Evolutionary conservation across 768 basidiomycete genomes (phyloP), one percentile per base, ranked within the genome.

Genomic region (Podaxis sp.): DNA sequence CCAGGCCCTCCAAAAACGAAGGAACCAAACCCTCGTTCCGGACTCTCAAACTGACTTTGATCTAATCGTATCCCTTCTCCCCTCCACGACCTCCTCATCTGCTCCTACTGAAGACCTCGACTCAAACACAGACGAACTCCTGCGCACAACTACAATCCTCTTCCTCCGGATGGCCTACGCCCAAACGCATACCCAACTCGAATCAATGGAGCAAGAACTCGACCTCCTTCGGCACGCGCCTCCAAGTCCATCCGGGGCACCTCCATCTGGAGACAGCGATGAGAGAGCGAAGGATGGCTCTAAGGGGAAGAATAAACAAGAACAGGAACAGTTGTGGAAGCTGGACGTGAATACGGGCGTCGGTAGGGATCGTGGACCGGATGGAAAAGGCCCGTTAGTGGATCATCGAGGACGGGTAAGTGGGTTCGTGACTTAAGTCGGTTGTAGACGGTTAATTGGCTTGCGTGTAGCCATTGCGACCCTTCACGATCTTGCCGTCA

Each of bases 401-500:
- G 92, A 95, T 70, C 73, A 85, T 3, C 78, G 77, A 54, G 95
- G 95, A 44, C 93, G 87, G 80, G 95, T 95, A 57, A 44, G 78
- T 17, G 33, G 48, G 19, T 6, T 24, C 15, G 26, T 38, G 30
- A 46, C 30, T 11, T 24, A 33, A 28, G 4, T 24, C 15, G 48
- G 8, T 28, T 48, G 59, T 17, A 46, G 30, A 28, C 40, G 12
- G 26, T 22, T 36, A 33, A 11, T 15, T 44, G 53, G 28, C 57
- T 39, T 24, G 19, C 42, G 13, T 26, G 46, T 65, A 97, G 92
- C 93, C 94, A 13, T 78, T 97, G 60, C 85, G 90, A 39, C 94
- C 96, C 15, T 99, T 99, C 73, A 96, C 92, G 0, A 95, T 99
- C 63, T 80, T 99, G 13, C 93, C 96, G 0, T 84, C 90, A 2